Base-by-base conservation (phyloP, 139 green algal species). In the Coelastrella sp. region DNA sequence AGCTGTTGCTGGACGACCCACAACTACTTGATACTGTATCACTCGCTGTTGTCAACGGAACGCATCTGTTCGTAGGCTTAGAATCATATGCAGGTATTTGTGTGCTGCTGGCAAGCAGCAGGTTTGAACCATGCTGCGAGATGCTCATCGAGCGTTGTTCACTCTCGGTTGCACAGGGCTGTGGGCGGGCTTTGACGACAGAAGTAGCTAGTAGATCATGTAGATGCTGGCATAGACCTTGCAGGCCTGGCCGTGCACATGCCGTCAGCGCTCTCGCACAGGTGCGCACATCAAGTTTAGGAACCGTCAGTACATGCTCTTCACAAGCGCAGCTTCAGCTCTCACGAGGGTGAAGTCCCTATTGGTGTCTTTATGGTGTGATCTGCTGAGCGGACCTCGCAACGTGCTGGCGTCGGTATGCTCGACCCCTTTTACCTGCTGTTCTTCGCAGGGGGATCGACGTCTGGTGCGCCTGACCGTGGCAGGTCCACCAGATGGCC, bases 401-500 rank as follows among this genome's bases (percentile, higher is more conserved):
- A n/a, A 8, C 14, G 16, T 47, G 7, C 20, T 14, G 22, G 23
- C 10, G 74, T 8, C 3, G 22, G 10, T 16, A 19, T 58, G 14
- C 32, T 47, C 32, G 32, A 47, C 32, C 32, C 32, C 32, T 47
- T 87, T 32, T 19, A n/a, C 3, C 83, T 80, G 58, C 80, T 68
- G 66, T 57, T 80, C 65, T 23, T 58, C 57, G 54, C 19, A 88
- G 83, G 83, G 66, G 65, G 83, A 88, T 17, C 56, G 68, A 54
- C 83, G 83, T 20, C 56, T 80, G 16, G 83, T 88, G 83, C 66
- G 68, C 19, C 20, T 88, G 10, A 88, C 83, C 32, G 68, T 88
- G 20, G 83, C 83, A 68, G 83, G 83, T 22, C 83, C 83, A n/a
- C 83, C 83, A 16, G 66, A 80, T 71, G 82, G 82, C 5, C 66